phyloP scores from a whole-genome alignment of 2,329 filamentous ascomycete genomes.

The Aspergillus pseudoglaucus region DNA sequence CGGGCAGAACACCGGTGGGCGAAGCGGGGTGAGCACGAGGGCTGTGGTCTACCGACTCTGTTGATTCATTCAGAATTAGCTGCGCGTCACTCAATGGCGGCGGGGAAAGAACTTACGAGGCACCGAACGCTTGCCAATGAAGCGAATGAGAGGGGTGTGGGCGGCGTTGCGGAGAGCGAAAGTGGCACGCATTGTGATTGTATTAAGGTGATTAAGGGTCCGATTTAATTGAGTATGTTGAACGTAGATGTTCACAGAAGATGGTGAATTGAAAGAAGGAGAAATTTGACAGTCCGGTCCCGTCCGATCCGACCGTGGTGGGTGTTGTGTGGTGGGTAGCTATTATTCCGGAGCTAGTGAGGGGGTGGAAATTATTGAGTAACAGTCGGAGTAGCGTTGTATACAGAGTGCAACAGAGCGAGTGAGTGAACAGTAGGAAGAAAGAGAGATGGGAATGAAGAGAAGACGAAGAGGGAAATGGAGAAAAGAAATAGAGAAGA shows the following conservation, averaged over 20 bases:
- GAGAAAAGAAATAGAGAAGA: background rate
- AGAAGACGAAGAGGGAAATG: background rate
- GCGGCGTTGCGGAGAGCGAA: conserved; percentile 35
- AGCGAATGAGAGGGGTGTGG: conserved; percentile 45
- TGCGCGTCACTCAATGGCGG: conserved; percentile 2
- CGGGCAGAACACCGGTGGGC: conserved; percentile 49
- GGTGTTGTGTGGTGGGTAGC: background rate
- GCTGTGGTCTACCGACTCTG: conserved; percentile 46
- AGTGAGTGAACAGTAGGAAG: conserved; percentile 6
- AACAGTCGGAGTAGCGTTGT: background rate
- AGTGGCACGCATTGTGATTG: conserved; percentile 37
- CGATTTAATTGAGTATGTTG: conserved; percentile 12
- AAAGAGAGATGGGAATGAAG: background rate
- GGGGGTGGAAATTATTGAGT: background rate
- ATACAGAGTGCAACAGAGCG: conserved; percentile 1
- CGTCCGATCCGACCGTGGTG: conserved; percentile 23
- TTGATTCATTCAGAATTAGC: conserved; percentile 8
- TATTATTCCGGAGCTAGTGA: background rate
- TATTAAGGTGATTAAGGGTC: conserved; percentile 1
- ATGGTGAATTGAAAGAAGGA: conserved; percentile 4
- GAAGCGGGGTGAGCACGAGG: conserved; percentile 55
- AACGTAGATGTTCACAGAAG: conserved; percentile 1
- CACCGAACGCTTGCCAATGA: conserved; percentile 42
- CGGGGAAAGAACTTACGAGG: conserved; percentile 32
- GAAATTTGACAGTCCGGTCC: conserved; percentile 22